Percentiles rank a stretch among this genome's conserved stretches.
phyloP scores from a whole-genome alignment of 2,329 filamentous ascomycete species.

The Exophiala calicioides region DNA sequence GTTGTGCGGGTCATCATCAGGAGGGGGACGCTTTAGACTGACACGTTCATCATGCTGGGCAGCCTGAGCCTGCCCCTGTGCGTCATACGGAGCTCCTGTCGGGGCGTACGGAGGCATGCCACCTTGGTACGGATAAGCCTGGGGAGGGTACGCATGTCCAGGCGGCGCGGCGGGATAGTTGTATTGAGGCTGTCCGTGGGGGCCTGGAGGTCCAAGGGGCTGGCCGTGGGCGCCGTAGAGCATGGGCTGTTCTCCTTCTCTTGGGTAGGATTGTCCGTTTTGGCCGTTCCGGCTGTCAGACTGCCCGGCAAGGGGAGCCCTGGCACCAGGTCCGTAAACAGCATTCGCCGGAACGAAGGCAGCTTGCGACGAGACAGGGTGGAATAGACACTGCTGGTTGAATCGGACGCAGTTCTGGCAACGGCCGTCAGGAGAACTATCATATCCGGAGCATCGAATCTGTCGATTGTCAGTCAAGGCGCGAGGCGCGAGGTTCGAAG shows the following conservation, averaged over 20 bases:
- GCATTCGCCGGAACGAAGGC: slow-evolving; percentile 73
- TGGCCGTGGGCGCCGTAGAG: slow-evolving; percentile 55
- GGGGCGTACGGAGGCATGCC: slow-evolving; percentile 16
- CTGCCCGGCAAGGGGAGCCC: slow-evolving; percentile 31
- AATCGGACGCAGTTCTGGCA: slow-evolving; percentile 73
- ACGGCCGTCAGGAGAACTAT: slow-evolving; percentile 69
- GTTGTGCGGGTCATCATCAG: slow-evolving; percentile 33
- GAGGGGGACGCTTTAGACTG: slow-evolving; percentile 39
- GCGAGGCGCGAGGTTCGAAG: too few species aligned
- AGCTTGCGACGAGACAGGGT: slow-evolving; percentile 71
- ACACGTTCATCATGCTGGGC: slow-evolving; percentile 48
- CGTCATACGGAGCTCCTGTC: slow-evolving; percentile 28
- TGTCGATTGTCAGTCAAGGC: slow-evolving; percentile 41
- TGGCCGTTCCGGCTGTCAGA: slow-evolving; percentile 35
- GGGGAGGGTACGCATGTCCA: slow-evolving; percentile 32
- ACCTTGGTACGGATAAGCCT: slow-evolving; percentile 21
- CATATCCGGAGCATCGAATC: slow-evolving; percentile 77
- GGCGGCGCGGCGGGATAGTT: slow-evolving; percentile 45
- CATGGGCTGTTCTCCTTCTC: slow-evolving; percentile 33
- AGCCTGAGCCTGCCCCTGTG: slow-evolving; percentile 41
- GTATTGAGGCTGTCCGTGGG: slow-evolving; percentile 33
- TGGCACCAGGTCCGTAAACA: slow-evolving; percentile 55
- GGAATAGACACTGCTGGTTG: slow-evolving; percentile 76
- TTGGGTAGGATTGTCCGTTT: slow-evolving; percentile 34
- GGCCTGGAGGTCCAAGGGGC: slow-evolving; percentile 44